These are phyloP conservation scores for Dipteronia dyeriana DNA, from an alignment of 345 rosid species.

Conservation along the genomic window DNA sequence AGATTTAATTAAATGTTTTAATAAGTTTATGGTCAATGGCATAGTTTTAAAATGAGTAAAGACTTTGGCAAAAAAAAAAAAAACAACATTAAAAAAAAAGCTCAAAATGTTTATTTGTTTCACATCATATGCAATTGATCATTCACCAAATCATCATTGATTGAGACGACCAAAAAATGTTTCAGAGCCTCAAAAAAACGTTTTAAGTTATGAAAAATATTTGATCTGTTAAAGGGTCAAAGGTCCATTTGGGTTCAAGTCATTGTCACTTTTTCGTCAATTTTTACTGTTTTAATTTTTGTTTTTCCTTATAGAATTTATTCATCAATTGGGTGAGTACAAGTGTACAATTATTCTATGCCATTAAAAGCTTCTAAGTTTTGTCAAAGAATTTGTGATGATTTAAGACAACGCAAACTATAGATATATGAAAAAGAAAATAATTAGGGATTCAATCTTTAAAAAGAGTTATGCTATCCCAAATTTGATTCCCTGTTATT, in stretches of 20 bases:
- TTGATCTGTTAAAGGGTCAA: neutral
- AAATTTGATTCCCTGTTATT: constrained; percentile 1
- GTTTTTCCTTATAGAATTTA: too few species aligned
- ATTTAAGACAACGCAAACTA: constrained; percentile 9
- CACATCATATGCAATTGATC: constrained; percentile 1
- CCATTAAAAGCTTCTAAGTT: neutral
- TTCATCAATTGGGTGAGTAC: neutral
- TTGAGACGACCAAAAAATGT: too few species aligned
- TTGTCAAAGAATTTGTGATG: neutral
- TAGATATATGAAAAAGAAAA: neutral
- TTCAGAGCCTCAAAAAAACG: too few species aligned
- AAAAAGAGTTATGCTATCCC: neutral
- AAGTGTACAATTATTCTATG: neutral
- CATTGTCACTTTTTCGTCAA: neutral
- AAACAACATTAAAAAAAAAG: neutral
- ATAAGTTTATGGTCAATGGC: neutral
- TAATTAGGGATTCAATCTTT: neutral
- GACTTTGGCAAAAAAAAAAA: neutral
- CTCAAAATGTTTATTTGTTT: neutral
- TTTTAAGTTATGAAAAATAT: neutral
- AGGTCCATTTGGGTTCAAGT: neutral
- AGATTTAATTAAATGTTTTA: neutral
- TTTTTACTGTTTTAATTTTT: too few species aligned
- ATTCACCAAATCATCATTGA: neutral
- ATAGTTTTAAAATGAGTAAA: neutral